phyloP scores from a whole-genome alignment of 2,329 filamentous ascomycete species.

The Colletotrichum kahawae region DNA sequence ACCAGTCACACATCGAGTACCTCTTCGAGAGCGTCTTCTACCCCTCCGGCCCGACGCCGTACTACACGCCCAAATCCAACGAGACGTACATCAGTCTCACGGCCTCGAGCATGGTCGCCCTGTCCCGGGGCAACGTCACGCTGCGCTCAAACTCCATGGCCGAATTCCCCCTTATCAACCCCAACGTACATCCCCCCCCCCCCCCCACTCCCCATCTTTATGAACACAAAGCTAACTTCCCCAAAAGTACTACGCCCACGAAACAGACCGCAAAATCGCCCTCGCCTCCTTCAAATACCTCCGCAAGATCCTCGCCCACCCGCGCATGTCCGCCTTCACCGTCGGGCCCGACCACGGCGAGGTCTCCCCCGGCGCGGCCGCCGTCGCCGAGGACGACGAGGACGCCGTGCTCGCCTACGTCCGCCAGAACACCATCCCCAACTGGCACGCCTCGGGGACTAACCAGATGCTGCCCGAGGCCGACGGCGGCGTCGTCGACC shows the following conservation, averaged over 20 bases:
- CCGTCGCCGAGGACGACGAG: conserved; percentile 27
- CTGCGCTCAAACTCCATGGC: conserved; percentile 25
- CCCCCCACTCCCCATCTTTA: not conserved
- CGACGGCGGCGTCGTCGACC: conserved; percentile 22
- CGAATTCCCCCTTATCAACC: conserved; percentile 26
- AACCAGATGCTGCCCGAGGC: conserved; percentile 51
- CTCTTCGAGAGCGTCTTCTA: conserved; percentile 32
- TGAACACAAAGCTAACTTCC: conserved; percentile 9
- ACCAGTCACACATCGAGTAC: conserved; percentile 32
- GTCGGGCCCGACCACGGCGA: conserved; percentile 28
- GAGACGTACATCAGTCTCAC: conserved; percentile 31
- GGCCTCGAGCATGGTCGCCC: conserved; percentile 27
- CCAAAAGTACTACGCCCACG: conserved; percentile 29
- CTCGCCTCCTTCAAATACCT: conserved; percentile 36
- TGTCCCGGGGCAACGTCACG: conserved; percentile 27
- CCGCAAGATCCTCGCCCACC: conserved; percentile 31
- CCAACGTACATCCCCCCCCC: conserved; percentile 22
- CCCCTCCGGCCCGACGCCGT: conserved; percentile 30
- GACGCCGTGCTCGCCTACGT: conserved; percentile 30
- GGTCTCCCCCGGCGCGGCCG: conserved; percentile 24
- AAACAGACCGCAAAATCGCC: conserved; percentile 34
- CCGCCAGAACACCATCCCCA: conserved; percentile 32
- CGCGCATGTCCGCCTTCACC: conserved; percentile 28
- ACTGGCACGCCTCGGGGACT: conserved; percentile 53
- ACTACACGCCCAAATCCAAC: conserved; percentile 26